Evolutionary conservation across 2,329 filamentous ascomycete species (phyloP).

Genomic region (Verticillium alfalfae): DNA sequence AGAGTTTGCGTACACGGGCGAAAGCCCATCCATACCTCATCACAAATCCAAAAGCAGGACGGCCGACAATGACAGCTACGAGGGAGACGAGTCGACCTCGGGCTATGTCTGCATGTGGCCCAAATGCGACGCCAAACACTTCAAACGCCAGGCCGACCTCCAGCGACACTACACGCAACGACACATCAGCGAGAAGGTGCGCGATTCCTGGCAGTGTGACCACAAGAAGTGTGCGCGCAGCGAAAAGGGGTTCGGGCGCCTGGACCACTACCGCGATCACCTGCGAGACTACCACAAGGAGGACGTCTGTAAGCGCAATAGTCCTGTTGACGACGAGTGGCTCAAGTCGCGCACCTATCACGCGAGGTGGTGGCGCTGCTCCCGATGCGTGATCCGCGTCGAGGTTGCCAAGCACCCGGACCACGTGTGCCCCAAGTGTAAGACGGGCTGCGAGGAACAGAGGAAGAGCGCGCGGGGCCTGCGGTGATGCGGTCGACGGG

Average conservation of each 20-base stretch:
- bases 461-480: slow-evolving; percentile 19
- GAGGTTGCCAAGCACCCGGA: slow-evolving; percentile 23
- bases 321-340: slow-evolving; percentile 27
- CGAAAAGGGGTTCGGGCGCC: slow-evolving; percentile 41
- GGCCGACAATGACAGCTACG: background rate
- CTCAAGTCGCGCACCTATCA: slow-evolving; percentile 30
- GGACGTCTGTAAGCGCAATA: slow-evolving; percentile 43
- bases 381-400: slow-evolving; percentile 43
- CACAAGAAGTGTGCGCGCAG: slow-evolving; percentile 41
- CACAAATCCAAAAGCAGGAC: background rate
- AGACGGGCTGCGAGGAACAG: slow-evolving; percentile 37
- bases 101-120: slow-evolving; percentile 24
- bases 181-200: slow-evolving; percentile 35
- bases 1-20: slow-evolving; percentile 8
- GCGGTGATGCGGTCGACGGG: background rate
- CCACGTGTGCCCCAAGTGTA: slow-evolving; percentile 39
- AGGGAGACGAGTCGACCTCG: background rate
- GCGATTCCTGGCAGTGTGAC: slow-evolving; percentile 43
- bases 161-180: slow-evolving; percentile 45
- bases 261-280: slow-evolving; percentile 54
- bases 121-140: slow-evolving; percentile 38
- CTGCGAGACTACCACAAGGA: slow-evolving; percentile 50
- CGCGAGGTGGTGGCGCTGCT: slow-evolving; percentile 47
- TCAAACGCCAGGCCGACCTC: slow-evolving; percentile 49
- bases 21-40: slow-evolving; percentile 9